Conservation (phyloP, 2,329 filamentous ascomycete genomes). For the Nothomitra cinnamomea region DNA sequence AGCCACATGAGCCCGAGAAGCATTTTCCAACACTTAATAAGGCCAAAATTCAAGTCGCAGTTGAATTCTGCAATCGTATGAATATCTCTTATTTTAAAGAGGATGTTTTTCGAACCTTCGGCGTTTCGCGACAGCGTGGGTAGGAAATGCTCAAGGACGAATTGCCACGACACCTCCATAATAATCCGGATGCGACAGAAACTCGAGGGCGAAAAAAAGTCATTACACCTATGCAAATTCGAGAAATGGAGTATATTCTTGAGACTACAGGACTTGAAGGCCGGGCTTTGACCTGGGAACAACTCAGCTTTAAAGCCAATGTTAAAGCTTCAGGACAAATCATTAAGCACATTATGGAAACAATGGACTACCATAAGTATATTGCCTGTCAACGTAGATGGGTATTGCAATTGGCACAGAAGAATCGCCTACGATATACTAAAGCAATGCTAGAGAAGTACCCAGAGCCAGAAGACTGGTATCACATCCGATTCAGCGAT, state of each 20-base stretch:
- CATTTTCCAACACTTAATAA: not conserved
- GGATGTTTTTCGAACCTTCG: not conserved
- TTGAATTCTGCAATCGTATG: not conserved
- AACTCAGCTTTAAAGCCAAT: not conserved
- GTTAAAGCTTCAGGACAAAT: not conserved
- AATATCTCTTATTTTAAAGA: not conserved
- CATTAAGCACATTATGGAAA: not conserved
- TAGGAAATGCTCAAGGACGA: not conserved
- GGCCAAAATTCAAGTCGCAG: not conserved
- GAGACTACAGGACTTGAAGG: too few species aligned
- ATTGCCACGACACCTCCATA: not conserved
- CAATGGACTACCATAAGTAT: not conserved
- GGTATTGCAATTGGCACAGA: not conserved
- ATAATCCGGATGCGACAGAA: not conserved
- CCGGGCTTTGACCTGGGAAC: too few species aligned
- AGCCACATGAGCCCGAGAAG: not conserved
- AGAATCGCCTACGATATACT: not conserved
- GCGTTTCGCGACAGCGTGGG: not conserved
- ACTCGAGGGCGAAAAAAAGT: not conserved
- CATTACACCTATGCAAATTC: not conserved
- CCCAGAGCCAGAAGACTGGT: too few species aligned
- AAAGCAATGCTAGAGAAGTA: not conserved
- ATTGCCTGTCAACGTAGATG: not conserved
- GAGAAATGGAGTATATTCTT: not conserved
- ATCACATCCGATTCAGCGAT: too few species aligned